These are phyloP conservation scores for Camellia lanceoleosa DNA, from an alignment of 148 eudicot species.

Conservation along the genomic window DNA sequence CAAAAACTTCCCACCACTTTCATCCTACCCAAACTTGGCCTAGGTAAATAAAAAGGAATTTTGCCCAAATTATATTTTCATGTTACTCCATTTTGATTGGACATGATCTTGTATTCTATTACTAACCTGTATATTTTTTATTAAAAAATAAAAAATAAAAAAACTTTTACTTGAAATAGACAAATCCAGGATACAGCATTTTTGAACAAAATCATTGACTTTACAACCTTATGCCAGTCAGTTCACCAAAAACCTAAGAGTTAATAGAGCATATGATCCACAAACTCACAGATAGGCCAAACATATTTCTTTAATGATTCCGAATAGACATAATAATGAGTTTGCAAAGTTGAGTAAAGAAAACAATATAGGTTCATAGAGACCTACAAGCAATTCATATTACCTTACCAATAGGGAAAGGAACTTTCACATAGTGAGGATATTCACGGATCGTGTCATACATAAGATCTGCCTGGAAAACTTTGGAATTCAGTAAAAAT, in stretches of 20 bases:
- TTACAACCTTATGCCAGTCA: neutral
- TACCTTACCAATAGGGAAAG: conserved; percentile 88
- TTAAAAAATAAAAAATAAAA: too few relatives aligned
- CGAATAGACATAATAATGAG: neutral
- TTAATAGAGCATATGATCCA: conserved; percentile 6
- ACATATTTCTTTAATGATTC: neutral
- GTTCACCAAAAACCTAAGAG: neutral
- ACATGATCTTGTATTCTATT: too few relatives aligned
- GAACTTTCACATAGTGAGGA: conserved; percentile 82
- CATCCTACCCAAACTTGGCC: too few relatives aligned
- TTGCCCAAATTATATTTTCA: neutral
- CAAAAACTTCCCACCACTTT: too few relatives aligned
- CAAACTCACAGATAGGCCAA: neutral
- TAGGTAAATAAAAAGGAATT: neutral
- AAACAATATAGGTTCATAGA: neutral
- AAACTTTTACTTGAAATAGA: neutral
- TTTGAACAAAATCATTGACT: neutral
- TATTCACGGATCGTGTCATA: conserved; percentile 81
- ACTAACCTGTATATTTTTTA: too few relatives aligned
- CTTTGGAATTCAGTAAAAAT: conserved; percentile 17
- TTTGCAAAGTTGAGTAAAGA: neutral
- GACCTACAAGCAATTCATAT: neutral
- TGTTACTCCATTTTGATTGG: neutral
- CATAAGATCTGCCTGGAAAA: conserved; percentile 83
- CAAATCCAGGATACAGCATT: neutral